Conservation (phyloP, 371 early-diverging fungal genomes). For the Chytridiales sp. region DNA sequence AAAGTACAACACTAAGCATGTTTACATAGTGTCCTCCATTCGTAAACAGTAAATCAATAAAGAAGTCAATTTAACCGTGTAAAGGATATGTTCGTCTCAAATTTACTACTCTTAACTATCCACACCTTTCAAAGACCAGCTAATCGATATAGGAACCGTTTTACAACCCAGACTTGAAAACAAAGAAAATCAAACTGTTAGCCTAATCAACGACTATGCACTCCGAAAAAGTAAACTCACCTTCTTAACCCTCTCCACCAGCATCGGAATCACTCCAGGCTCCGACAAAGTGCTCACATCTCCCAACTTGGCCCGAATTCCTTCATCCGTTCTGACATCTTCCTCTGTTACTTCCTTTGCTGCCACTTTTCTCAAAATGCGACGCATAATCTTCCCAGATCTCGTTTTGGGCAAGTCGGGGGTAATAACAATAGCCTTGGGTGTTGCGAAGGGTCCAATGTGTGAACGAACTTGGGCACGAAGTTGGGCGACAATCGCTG, state of each 20-base stretch:
- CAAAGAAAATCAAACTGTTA: too few species aligned
- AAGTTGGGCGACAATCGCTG: slow-evolving; percentile 60
- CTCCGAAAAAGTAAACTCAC: background rate
- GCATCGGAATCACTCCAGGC: slow-evolving; percentile 56
- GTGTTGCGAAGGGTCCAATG: slow-evolving; percentile 95
- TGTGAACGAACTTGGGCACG: slow-evolving; percentile 75
- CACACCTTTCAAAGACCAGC: too few species aligned
- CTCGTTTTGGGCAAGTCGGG: slow-evolving; percentile 96
- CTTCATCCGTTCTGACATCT: slow-evolving; percentile 38
- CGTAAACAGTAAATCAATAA: too few species aligned
- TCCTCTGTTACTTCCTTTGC: slow-evolving; percentile 64
- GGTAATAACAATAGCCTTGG: slow-evolving; percentile 80
- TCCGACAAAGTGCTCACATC: slow-evolving; percentile 91
- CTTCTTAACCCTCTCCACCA: slow-evolving; percentile 42
- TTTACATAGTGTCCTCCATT: too few species aligned
- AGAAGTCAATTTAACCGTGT: too few species aligned
- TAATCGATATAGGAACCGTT: too few species aligned
- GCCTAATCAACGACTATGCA: too few species aligned
- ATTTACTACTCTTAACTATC: too few species aligned
- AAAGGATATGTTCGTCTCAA: too few species aligned
- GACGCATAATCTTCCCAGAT: slow-evolving; percentile 96
- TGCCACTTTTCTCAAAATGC: slow-evolving; percentile 91
- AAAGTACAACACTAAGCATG: too few species aligned
- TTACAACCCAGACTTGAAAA: too few species aligned
- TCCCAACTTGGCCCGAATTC: slow-evolving; percentile 68